phyloP scores from a whole-genome alignment of 2,329 filamentous ascomycete species.

The Beauveria medogensis region DNA sequence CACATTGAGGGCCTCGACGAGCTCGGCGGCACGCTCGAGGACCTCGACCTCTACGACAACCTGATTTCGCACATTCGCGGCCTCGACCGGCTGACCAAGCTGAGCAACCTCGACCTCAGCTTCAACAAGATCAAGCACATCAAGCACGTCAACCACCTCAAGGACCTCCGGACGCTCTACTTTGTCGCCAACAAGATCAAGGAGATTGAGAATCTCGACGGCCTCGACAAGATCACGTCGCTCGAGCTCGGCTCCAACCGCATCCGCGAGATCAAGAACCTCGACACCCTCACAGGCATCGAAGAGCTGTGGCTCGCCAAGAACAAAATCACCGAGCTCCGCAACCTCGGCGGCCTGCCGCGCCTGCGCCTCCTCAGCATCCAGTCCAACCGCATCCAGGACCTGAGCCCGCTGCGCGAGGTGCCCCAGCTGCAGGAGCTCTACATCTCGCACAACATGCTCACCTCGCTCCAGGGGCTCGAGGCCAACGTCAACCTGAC shows the following conservation, averaged over 20 bases:
- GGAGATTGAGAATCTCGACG: constrained; percentile 76
- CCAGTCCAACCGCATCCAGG: constrained; percentile 85
- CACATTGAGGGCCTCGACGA: constrained; percentile 65
- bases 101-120: constrained; percentile 79
- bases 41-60: constrained; percentile 96
- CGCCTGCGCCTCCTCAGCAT: constrained; percentile 86
- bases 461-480: constrained; percentile 68
- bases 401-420: constrained; percentile 65
- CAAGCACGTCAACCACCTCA: constrained; percentile 74
- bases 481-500: constrained; percentile 58
- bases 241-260: constrained; percentile 89
- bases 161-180: constrained; percentile 72
- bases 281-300: constrained; percentile 69
- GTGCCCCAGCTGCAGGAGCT: constrained; percentile 79
- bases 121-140: constrained; percentile 99
- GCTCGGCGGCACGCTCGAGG: constrained; percentile 60
- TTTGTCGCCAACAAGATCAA: constrained; percentile 93
- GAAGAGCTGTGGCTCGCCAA: constrained; percentile 91
- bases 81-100: constrained; percentile 66
- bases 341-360: constrained; percentile 63
- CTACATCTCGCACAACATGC: constrained; percentile 91
- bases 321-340: constrained; percentile 87
- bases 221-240: constrained; percentile 66
- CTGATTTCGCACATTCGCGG: constrained; percentile 80
- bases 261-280: constrained; percentile 79